A percentile compares a stretch with the other conserved stretches of the same genome.
These are phyloP conservation scores for Ziziphus jujuba DNA, from an alignment of 306 rosid genomes.

Conservation along the genomic window DNA sequence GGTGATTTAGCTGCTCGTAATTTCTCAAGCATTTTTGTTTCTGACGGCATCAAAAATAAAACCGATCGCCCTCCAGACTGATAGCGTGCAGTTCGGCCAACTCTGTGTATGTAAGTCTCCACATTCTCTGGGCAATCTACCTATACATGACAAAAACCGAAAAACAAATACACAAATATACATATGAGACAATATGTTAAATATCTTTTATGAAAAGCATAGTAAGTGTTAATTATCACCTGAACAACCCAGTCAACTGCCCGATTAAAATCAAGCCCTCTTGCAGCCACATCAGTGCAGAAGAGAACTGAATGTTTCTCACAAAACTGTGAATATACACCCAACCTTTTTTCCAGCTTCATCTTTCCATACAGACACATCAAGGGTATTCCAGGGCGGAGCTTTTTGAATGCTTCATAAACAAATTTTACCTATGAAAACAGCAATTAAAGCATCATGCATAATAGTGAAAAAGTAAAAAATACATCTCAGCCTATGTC, in stretches of 20 bases:
- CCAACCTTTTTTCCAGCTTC: constrained; percentile 84
- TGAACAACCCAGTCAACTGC: constrained; percentile 99
- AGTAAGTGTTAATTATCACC: constrained; percentile 40
- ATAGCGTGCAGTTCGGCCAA: constrained; percentile 95
- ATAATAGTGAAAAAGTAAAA: neutral
- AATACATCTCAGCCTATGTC: neutral
- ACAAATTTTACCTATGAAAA: constrained; percentile 68
- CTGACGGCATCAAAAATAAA: constrained; percentile 78
- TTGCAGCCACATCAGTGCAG: constrained; percentile 85
- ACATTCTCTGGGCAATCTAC: constrained; percentile 92
- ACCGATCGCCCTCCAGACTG: constrained; percentile 74
- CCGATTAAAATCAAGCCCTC: constrained; percentile 95
- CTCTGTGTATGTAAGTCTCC: constrained; percentile 89
- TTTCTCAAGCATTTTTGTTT: constrained; percentile 73
- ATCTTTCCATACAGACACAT: constrained; percentile 90
- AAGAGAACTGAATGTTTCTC: constrained; percentile 79
- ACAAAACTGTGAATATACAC: constrained; percentile 68
- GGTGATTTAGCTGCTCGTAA: constrained; percentile 74
- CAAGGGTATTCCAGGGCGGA: constrained; percentile 86
- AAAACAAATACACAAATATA: too few species aligned
- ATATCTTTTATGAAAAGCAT: neutral
- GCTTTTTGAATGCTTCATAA: constrained; percentile 86
- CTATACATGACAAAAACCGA: constrained; percentile 41
- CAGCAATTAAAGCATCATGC: constrained; percentile 1
- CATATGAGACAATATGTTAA: neutral